Conservation (phyloP, 164 flowering plant genomes). For the Tinospora cordifolia region DNA sequence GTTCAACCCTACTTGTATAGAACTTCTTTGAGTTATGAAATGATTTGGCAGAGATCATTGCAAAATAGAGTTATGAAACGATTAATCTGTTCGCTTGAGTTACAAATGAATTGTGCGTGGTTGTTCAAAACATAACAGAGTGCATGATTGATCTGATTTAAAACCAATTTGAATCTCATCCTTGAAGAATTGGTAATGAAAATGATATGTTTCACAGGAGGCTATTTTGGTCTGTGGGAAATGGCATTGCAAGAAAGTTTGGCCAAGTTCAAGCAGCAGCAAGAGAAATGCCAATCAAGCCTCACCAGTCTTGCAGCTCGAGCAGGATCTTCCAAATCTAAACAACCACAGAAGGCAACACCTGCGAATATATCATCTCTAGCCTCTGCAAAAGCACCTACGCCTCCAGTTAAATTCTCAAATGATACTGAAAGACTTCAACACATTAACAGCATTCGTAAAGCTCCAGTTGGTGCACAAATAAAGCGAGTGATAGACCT, state of each 20-base stretch:
- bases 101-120: too few relatives aligned
- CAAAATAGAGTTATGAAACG: too few relatives aligned
- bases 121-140: too few relatives aligned
- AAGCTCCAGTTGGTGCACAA: slow-evolving; percentile 62
- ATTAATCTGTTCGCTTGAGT: too few relatives aligned
- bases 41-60: too few relatives aligned
- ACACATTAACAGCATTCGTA: slow-evolving; percentile 50
- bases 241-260: slow-evolving; percentile 45
- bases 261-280: slow-evolving; percentile 51
- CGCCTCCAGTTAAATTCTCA: slow-evolving; percentile 37
- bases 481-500: slow-evolving; percentile 62
- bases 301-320: slow-evolving; percentile 35
- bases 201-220: background rate
- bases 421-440: slow-evolving; percentile 34
- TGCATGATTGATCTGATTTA: too few relatives aligned
- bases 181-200: background rate
- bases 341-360: slow-evolving; percentile 18
- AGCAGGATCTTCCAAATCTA: slow-evolving; percentile 29
- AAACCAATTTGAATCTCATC: background rate
- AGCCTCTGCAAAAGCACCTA: slow-evolving; percentile 21
- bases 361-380: slow-evolving; percentile 21
- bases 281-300: slow-evolving; percentile 54
- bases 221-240: background rate
- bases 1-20: too few relatives aligned
- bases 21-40: too few relatives aligned